Conservation (phyloP, 495 filamentous ascomycete species). For the Annulohypoxylon moriforme region DNA sequence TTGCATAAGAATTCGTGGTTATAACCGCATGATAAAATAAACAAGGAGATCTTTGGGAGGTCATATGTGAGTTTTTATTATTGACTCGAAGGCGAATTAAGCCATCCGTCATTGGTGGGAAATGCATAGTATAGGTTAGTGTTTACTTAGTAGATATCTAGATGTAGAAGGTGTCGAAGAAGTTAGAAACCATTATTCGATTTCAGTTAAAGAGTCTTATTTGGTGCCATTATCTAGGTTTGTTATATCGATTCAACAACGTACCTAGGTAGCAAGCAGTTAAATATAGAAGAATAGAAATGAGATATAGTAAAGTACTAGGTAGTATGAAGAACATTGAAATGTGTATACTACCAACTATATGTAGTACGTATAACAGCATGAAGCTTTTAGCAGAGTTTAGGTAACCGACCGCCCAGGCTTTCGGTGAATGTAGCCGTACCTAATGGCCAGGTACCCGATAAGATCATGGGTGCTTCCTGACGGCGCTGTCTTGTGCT, state of each 20-base stretch:
- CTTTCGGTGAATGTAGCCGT: conserved; percentile 37
- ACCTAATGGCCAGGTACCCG: conserved; percentile 28
- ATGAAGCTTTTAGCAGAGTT: background rate
- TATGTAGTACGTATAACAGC: background rate
- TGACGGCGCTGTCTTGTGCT: background rate
- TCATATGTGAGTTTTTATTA: conserved; percentile 10
- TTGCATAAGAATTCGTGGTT: background rate
- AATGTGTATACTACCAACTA: too few species aligned
- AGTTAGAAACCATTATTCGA: background rate
- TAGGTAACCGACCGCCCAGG: background rate
- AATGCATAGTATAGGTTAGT: conserved; percentile 1
- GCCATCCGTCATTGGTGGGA: background rate
- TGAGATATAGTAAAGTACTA: too few species aligned
- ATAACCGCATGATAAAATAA: conserved; percentile 2
- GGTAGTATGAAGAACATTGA: too few species aligned
- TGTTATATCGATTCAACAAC: background rate
- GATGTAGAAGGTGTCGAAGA: background rate
- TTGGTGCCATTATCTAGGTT: background rate
- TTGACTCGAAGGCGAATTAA: background rate
- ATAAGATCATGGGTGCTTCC: conserved; percentile 15
- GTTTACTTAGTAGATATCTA: background rate
- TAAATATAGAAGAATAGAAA: background rate
- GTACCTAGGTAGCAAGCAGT: background rate
- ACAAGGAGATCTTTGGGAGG: background rate
- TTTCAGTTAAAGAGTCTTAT: background rate